Evolutionary conservation across 768 basidiomycete genomes (phyloP), one percentile per base, ranked within the genome.

Genomic region (Leucocoprinus birnbaumii): DNA sequence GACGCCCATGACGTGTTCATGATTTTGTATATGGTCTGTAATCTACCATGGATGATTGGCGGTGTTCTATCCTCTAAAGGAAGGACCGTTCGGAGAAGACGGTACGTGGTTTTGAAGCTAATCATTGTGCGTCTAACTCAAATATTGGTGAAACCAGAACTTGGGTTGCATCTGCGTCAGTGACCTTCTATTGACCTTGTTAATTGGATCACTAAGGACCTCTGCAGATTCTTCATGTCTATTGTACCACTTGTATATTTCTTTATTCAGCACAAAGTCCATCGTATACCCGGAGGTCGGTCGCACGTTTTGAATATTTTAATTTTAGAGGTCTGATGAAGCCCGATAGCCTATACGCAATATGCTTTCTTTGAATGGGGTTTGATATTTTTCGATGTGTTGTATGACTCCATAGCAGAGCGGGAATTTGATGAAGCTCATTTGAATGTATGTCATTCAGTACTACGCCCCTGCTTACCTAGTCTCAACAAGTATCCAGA

Each of bases 291-390:
- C 1, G 92, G 93, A 65, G 89, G 91, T 89, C 53, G 45, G 78
- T 59, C 31, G 45, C 19, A 14, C n/a, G n/a, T n/a, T n/a, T n/a
- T n/a, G n/a, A n/a, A n/a, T n/a, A n/a, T n/a, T n/a, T 7, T 25
- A 37, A 13, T 40, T 43, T 27, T 41, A 19, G 27, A 9, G 26
- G n/a, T 38, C 38, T 49, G 25, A 60, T 34, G 37, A 22, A 21
- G 14, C 24, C 46, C 19, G 6, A 11, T 44, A 1, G 93, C 94
- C 10, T 96, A 96, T 69, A 94, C 91, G 2, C 72, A 72, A 41
- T 96, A 94, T 63, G 83, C 86, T 43, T 86, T 94, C 69, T 89
- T 90, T 61, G 94, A 96, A 70, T 96, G 94, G 94, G 75, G 74
- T 7, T 80, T 93, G 46, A 90, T 93, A 53, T 64, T 86, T 49